Evolutionary conservation across 148 eudicot species (phyloP).

Genomic region (Agrostemma githago): DNA sequence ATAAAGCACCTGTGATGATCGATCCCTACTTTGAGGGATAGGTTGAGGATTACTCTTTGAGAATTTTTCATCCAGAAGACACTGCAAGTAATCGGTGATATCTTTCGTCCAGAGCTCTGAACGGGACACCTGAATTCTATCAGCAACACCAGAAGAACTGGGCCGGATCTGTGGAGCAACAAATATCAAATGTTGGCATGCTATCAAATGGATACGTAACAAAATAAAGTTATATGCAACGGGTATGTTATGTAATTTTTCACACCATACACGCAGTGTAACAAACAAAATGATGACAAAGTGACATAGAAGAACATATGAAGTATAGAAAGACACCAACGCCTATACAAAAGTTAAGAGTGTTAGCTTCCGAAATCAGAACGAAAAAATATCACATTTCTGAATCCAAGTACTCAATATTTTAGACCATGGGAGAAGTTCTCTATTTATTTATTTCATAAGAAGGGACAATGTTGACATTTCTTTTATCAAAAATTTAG

Average conservation of each 20-base stretch:
- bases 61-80: slow-evolving; percentile 59
- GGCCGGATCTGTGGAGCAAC: slow-evolving; percentile 61
- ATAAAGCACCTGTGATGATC: slow-evolving; percentile 52
- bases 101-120: slow-evolving; percentile 97
- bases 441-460: not conserved
- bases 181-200: slow-evolving; percentile 15
- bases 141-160: slow-evolving; percentile 57
- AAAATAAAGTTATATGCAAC: not conserved
- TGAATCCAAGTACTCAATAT: not conserved
- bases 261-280: not conserved
- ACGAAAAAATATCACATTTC: not conserved
- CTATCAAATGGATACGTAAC: not conserved
- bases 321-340: not conserved
- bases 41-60: slow-evolving; percentile 44
- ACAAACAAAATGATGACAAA: not conserved
- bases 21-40: slow-evolving; percentile 44
- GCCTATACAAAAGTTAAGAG: not conserved
- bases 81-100: slow-evolving; percentile 78
- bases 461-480: not conserved
- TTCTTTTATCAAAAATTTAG: not conserved
- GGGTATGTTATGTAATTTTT: not conserved
- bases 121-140: slow-evolving; percentile 64
- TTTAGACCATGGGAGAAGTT: not conserved
- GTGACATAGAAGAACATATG: not conserved
- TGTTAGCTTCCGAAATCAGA: not conserved